phyloP scores from a whole-genome alignment of 2,329 filamentous ascomycete species.

The Chalara sp. region DNA sequence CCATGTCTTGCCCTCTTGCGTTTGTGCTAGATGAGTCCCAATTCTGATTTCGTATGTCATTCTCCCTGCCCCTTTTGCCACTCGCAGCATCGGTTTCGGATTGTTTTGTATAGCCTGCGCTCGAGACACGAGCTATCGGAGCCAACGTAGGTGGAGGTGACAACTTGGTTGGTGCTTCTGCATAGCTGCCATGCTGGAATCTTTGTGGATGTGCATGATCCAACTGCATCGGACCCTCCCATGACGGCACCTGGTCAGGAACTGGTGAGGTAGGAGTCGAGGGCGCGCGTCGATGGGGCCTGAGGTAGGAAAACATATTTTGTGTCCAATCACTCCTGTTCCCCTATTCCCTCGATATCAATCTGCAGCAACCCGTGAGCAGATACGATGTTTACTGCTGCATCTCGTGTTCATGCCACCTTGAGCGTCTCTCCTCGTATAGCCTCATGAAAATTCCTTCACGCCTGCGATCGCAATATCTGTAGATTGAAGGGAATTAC shows the following conservation, averaged over 20 bases:
- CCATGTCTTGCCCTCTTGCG: conserved; percentile 11
- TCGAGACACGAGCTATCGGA: conserved; percentile 31
- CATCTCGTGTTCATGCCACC: too few relatives aligned
- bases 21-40: conserved; percentile 10
- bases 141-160: conserved; percentile 42
- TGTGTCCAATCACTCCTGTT: background rate
- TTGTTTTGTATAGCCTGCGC: conserved; percentile 12
- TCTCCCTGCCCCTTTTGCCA: background rate
- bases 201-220: conserved; percentile 23
- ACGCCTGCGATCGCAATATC: too few relatives aligned
- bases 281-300: conserved; percentile 26
- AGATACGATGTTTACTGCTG: too few relatives aligned
- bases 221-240: conserved; percentile 18
- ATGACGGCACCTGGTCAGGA: conserved; percentile 20
- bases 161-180: conserved; percentile 17
- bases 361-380: background rate
- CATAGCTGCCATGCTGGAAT: conserved; percentile 14
- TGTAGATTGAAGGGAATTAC: too few relatives aligned
- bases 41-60: conserved; percentile 10
- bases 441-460: too few relatives aligned
- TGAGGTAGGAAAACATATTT: conserved; percentile 28
- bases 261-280: conserved; percentile 27
- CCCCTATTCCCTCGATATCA: background rate
- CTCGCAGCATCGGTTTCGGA: background rate
- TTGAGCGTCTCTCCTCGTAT: too few relatives aligned